Percentiles rank a stretch among this genome's conserved stretches.
These are phyloP conservation scores for Flaveria brownii DNA, from an alignment of 129 eudicot species.

Conservation along the genomic window DNA sequence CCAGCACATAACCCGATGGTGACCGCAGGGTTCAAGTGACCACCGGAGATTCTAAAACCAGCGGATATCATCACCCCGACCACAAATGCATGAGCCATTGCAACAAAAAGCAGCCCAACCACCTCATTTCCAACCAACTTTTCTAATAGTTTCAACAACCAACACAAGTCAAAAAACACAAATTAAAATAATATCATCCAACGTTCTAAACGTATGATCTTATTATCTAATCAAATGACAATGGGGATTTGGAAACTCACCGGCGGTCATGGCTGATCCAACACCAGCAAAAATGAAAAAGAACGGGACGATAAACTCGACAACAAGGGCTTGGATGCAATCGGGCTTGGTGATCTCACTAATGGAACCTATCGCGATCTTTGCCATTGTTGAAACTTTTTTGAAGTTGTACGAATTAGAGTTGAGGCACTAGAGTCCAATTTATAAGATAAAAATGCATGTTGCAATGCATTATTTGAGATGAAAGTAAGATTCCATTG, in stretches of 20 bases:
- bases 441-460: slow-evolving; percentile 23
- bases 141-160: slow-evolving; percentile 35
- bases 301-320: slow-evolving; percentile 82
- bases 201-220: too few relatives aligned
- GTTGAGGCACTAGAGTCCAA: not conserved
- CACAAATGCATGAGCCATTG: slow-evolving; percentile 71
- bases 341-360: slow-evolving; percentile 66
- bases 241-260: slow-evolving; percentile 27
- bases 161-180: too few relatives aligned
- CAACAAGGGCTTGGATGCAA: slow-evolving; percentile 74
- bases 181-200: too few relatives aligned
- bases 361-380: slow-evolving; percentile 64
- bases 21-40: slow-evolving; percentile 88
- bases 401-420: slow-evolving; percentile 1
- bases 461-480: slow-evolving; percentile 29
- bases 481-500: slow-evolving; percentile 26
- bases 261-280: slow-evolving; percentile 84
- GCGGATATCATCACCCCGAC: slow-evolving; percentile 84
- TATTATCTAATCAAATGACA: not conserved
- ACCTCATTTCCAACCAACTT: slow-evolving; percentile 61
- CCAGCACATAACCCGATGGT: slow-evolving; percentile 77
- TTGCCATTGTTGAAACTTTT: slow-evolving; percentile 47
- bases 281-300: slow-evolving; percentile 84
- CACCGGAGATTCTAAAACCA: slow-evolving; percentile 79
- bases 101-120: slow-evolving; percentile 74